Evolutionary conservation across 495 filamentous ascomycete genomes (phyloP), one percentile per base, ranked within the genome.

Genomic region (Neurospora tetrasperma): DNA sequence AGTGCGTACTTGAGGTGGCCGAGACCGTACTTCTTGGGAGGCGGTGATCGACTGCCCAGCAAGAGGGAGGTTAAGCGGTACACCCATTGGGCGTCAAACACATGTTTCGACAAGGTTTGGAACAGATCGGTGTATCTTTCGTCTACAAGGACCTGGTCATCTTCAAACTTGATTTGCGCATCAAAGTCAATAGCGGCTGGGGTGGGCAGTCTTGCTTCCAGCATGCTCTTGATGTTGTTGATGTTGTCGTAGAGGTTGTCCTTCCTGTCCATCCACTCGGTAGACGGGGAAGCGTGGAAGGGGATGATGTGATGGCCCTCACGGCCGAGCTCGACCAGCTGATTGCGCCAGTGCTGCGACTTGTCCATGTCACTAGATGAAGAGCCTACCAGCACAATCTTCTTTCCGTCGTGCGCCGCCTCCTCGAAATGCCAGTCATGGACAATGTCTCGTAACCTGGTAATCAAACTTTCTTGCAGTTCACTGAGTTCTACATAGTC

Each of bases 401-500:
- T 87, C 73, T 90, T 87, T 12, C 94, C 94, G 42, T 86, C 84
- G 48, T 83, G 84, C 54, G 54, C 54, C 23, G 54, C 54, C 54
- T 62, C 54, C 27, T 62, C 54, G 6, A 62, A 62, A 16, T 62
- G 54, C 82, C 94, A 88, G 69, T 89, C 85, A 73, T 92, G 86
- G 39, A 96, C 89, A n/a, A 90, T 84, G 72, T 89, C 85, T 66
- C 91, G 89, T 10, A 99, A 81, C 66, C 89, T 87, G 35, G 77
- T 78, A 5, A 98, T 78, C 1, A 86, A 78, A n/a, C 92, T 91
- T 23, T 89, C 86, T 10, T 84, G 77, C 1, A 91, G 89, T 70
- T 83, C 82, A 75, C 85, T 87, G 14, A 98, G 84, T 59, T 96
- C 92, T 38, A 88, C 88, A 76, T 93, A 93, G 78, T 97, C 94